These are phyloP conservation scores for Boletellus emodensis DNA, from an alignment of 768 basidiomycete genomes.

Conservation along the genomic window DNA sequence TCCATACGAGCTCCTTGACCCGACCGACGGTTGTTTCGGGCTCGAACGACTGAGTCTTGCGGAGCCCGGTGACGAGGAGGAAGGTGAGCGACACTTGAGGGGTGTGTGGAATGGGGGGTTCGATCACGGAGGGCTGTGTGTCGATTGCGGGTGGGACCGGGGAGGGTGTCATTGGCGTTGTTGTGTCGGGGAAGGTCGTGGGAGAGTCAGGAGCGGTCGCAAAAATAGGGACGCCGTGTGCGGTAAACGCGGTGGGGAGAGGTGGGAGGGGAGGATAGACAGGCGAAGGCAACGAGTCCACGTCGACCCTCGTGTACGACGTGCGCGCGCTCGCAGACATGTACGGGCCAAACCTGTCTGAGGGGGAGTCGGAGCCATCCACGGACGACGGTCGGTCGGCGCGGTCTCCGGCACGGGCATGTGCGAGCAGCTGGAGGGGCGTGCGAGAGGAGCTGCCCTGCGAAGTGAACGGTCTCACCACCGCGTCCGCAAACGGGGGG, in stretches of 20 bases:
- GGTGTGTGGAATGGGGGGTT: slow-evolving; percentile 46
- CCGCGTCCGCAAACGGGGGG: slow-evolving; percentile 25
- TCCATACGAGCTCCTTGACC: slow-evolving; percentile 83
- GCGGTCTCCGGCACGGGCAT: neutral
- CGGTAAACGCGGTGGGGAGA: slow-evolving; percentile 10
- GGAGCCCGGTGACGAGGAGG: slow-evolving; percentile 63
- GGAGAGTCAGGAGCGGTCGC: neutral
- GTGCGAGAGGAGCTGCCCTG: slow-evolving; percentile 20
- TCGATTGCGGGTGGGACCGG: neutral
- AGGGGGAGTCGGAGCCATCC: slow-evolving; percentile 7
- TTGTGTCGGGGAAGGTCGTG: neutral
- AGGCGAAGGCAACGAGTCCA: slow-evolving; percentile 23
- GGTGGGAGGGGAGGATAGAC: slow-evolving; percentile 25
- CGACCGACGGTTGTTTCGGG: slow-evolving; percentile 71
- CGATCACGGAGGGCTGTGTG: slow-evolving; percentile 2
- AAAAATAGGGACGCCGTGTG: neutral
- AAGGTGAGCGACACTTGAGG: slow-evolving; percentile 68
- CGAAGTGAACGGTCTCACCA: slow-evolving; percentile 28
- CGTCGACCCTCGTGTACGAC: slow-evolving; percentile 50
- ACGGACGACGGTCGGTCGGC: slow-evolving; percentile 19
- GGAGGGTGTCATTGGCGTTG: slow-evolving; percentile 1
- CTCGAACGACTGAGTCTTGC: slow-evolving; percentile 71
- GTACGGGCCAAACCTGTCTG: slow-evolving; percentile 17
- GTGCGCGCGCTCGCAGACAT: slow-evolving; percentile 47
- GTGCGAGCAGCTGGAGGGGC: slow-evolving; percentile 5